Base-by-base conservation (phyloP, 805 yeast genomes). In the Saccharomycopsis vini region DNA sequence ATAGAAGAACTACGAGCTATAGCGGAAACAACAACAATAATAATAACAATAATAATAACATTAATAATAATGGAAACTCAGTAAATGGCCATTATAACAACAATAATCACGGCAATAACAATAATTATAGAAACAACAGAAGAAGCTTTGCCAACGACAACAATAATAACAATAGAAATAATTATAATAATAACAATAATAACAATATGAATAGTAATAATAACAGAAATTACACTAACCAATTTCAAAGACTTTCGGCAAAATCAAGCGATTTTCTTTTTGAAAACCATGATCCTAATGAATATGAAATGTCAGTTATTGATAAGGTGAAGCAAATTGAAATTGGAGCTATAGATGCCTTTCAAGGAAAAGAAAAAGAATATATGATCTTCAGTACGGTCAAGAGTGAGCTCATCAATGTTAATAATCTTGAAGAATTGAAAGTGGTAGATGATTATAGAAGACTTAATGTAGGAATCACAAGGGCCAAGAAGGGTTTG, bases 401-500 rank as follows among this genome's bases (percentile, higher is more conserved):
- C 3, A 51, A 40, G 33, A 41, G 41, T 20, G 63, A 66, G 47
- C 49, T 40, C 4, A 35, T 37, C 9, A 40, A 33, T 3, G 16
- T 20, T 15, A 21, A 28, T 9, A 44, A 39, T n/a, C 33, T 43
- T 18, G 51, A 45, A 31, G 44, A 45, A 21, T 15, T 44, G 29
- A 42, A 45, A 32, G 21, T 45, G 15, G 1, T 53, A 50, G 28
- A 56, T 55, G 41, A 65, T 57, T 45, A 60, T 62, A 36, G 69
- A 66, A 5, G 73, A 50, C 55, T 69, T 45, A 69, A 69, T 50
- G 72, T 69, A 34, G 73, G 72, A 0, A 56, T 69, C 29, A 69
- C 73, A 1, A 61, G 75, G 51, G 70, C 72, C 7, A 61, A 57
- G 45, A 65, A 61, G 40, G 71, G 72, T 2, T 51, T 69, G 46